Conservation (phyloP, 2,329 filamentous ascomycete species). For the Pseudocercospora macadamiae region DNA sequence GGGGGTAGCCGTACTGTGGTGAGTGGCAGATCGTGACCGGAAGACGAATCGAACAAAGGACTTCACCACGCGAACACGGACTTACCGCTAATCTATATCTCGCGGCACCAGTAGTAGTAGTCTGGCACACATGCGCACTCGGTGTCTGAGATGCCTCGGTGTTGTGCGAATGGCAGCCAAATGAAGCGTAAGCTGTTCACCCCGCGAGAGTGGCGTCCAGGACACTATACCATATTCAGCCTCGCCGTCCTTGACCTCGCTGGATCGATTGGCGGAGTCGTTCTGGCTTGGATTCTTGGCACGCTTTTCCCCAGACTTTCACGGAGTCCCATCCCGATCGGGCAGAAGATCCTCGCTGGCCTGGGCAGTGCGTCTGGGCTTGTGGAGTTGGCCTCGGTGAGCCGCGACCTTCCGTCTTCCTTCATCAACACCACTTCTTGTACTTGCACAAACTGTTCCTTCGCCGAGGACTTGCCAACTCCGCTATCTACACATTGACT, state of each 20-base stretch:
- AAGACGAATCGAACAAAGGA: neutral
- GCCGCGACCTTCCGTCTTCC: neutral
- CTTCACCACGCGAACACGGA: neutral
- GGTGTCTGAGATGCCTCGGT: conserved; percentile 4
- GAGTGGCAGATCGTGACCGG: neutral
- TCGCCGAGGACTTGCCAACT: neutral
- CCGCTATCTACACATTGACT: neutral
- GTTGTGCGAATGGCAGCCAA: conserved; percentile 1
- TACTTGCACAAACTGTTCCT: neutral
- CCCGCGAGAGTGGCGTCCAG: conserved; percentile 2
- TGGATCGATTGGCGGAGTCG: conserved; percentile 3
- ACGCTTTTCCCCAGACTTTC: neutral
- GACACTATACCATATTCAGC: conserved; percentile 5
- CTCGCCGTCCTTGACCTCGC: neutral
- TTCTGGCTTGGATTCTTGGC: neutral
- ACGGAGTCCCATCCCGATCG: conserved; percentile 4
- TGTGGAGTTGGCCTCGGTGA: conserved; percentile 44
- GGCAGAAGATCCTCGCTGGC: conserved; percentile 1
- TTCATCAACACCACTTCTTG: neutral
- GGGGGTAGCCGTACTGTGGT: neutral
- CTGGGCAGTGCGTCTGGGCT: conserved; percentile 65
- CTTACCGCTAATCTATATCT: conserved; percentile 6
- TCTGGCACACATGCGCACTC: neutral
- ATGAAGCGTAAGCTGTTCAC: neutral
- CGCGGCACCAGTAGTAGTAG: neutral